Evolutionary conservation across 2,329 filamentous ascomycete genomes (phyloP).

Genomic region (Microcyclospora pomicola): DNA sequence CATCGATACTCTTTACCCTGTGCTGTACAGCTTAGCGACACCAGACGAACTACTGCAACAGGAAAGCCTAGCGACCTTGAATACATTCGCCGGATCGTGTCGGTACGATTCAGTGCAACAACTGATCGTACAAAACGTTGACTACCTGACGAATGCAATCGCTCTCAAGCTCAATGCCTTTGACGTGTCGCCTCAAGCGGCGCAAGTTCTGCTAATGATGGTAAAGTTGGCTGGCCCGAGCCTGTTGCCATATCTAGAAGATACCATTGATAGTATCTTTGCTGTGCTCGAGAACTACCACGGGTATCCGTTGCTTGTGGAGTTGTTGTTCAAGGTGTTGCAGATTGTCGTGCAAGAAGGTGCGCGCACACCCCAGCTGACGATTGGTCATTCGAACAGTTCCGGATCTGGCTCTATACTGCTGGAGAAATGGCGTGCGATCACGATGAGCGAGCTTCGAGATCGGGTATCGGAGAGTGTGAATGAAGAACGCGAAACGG

Average conservation of each 20-base stretch:
- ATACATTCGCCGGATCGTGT: conserved; percentile 62
- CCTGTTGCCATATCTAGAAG: conserved; percentile 78
- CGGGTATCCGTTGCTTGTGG: conserved; percentile 75
- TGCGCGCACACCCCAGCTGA: conserved; percentile 41
- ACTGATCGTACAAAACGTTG: conserved; percentile 78
- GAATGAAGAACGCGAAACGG: neutral
- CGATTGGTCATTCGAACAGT: conserved; percentile 11
- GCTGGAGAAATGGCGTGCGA: conserved; percentile 11
- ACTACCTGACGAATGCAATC: conserved; percentile 92
- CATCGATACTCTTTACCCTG: conserved; percentile 79
- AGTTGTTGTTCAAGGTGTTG: conserved; percentile 70
- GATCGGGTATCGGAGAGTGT: conserved; percentile 4
- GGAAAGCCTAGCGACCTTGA: conserved; percentile 73
- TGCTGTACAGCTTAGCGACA: conserved; percentile 79
- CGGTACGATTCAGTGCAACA: conserved; percentile 61
- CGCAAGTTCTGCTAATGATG: conserved; percentile 89
- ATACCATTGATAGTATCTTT: conserved; percentile 82
- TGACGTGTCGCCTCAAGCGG: conserved; percentile 80
- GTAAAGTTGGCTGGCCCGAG: conserved; percentile 69
- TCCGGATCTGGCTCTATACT: neutral
- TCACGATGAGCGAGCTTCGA: conserved; percentile 32
- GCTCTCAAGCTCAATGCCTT: conserved; percentile 80
- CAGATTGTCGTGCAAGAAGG: conserved; percentile 75
- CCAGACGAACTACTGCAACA: conserved; percentile 51
- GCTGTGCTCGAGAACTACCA: conserved; percentile 89